Base-by-base conservation (phyloP, 176 grass and related monocot species). In the Panicum miliaceum region DNA sequence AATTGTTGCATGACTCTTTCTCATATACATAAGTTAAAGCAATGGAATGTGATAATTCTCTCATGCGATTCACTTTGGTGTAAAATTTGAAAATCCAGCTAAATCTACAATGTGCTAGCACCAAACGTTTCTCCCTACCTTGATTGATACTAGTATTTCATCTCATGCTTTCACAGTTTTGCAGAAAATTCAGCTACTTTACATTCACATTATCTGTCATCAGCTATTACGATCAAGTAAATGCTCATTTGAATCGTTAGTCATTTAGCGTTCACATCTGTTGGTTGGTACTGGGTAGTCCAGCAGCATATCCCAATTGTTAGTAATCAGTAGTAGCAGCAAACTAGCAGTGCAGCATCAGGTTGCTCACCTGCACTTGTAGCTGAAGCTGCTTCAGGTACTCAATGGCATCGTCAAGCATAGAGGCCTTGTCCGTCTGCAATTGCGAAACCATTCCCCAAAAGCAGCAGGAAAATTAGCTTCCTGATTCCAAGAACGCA, bases 371-470 rank as follows among this genome's bases (percentile, higher is more conserved):
- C 95, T 94, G 95, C 2, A 97, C 95, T 81, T 97, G 95, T 54
- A 97, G 82, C 91, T 97, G 95, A 63, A 97, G 93, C 56, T 97
- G 95, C 81, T 97, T 97, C 71, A 97, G 92, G 77, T 97, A 97
- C 16, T 93, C 95, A 5, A 97, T 97, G 51, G 95, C 95, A 58
- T 97, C 95, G 36, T 97, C 95, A 11, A 97, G 95, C 92, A 97
- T 97, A 77, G 95, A 97, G 25, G 92, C 95, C 69, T 97, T 97
- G 78, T 97, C 95, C 1, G 91, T 94, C 95, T 97, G 78, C 34
- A 84, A 48, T 20, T 5, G 15, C 59, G 64, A 71, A 80, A 29
- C 15, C 29, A 64, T 8, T 34, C 22, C 19, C 18, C 29, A 52
- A 52, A 51, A 52, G 3, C 6, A 53, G 13, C 37, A 7, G n/a